A percentile compares a stretch with the other conserved stretches of the same genome.
These are phyloP conservation scores for Gryganskiella cystojenkinii DNA, from an alignment of 192 early-diverging fungal genomes.

Conservation along the genomic window DNA sequence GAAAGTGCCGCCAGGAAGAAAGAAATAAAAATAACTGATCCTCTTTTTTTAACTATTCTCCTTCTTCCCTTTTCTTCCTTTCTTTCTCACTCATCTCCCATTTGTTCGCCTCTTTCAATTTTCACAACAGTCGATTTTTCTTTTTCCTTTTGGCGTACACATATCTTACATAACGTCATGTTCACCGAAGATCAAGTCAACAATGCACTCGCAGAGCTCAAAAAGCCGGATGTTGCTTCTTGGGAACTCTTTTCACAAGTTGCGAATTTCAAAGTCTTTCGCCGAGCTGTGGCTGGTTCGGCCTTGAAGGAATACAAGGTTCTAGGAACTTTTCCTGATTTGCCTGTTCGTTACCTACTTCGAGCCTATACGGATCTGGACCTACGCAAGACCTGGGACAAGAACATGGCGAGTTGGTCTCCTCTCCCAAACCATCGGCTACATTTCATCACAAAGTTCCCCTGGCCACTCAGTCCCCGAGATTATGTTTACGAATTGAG, in stretches of 20 bases:
- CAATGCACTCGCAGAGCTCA: conserved; percentile 7
- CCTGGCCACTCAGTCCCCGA: conserved; percentile 53
- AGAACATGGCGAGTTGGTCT: conserved; percentile 47
- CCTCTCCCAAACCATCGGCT: conserved; percentile 26
- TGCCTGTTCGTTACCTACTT: conserved; percentile 36
- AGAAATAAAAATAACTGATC: background rate
- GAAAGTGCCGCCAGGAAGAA: background rate
- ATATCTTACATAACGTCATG: background rate
- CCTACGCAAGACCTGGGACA: conserved; percentile 58
- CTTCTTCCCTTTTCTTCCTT: too few species aligned
- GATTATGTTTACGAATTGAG: conserved; percentile 56
- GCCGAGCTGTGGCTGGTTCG: conserved; percentile 28
- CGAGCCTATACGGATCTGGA: conserved; percentile 58
- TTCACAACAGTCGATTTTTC: background rate
- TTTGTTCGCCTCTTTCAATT: background rate
- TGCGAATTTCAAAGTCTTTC: conserved; percentile 48
- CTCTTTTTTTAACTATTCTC: too few species aligned
- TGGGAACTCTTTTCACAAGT: conserved; percentile 46
- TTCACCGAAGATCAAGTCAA: conserved; percentile 23
- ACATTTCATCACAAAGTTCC: conserved; percentile 46
- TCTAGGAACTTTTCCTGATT: conserved; percentile 43
- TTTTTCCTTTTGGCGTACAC: background rate
- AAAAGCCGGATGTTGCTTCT: conserved; percentile 12
- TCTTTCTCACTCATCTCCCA: too few species aligned
- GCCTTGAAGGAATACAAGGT: conserved; percentile 55